These are phyloP conservation scores for Globisporangium iwayamae DNA, from an alignment of 352 stramenopile genomes.

Conservation along the genomic window DNA sequence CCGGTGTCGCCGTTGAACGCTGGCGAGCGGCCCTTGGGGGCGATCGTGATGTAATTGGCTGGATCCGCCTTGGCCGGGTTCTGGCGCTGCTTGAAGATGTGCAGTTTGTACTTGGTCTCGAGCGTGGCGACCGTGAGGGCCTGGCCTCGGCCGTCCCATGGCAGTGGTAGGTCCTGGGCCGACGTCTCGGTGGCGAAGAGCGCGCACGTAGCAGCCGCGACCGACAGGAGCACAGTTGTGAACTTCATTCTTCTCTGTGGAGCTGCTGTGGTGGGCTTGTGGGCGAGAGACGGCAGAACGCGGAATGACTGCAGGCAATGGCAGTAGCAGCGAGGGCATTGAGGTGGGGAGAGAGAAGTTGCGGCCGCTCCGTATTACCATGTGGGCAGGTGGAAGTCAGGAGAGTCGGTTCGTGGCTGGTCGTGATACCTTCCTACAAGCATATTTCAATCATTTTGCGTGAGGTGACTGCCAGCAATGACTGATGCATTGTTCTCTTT, in stretches of 20 bases:
- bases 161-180: conserved; percentile 29
- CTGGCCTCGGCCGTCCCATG: conserved; percentile 54
- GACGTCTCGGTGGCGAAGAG: conserved; percentile 10
- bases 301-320: not conserved
- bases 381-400: not conserved
- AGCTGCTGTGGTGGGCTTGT: not conserved
- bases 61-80: conserved; percentile 34
- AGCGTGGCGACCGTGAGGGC: conserved; percentile 53
- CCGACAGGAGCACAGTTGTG: conserved; percentile 14
- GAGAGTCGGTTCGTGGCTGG: conserved; percentile 2
- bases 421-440: not conserved
- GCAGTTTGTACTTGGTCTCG: conserved; percentile 52
- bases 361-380: not conserved
- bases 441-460: not conserved
- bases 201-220: conserved; percentile 12
- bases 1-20: conserved; percentile 61
- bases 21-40: conserved; percentile 29
- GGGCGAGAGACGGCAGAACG: not conserved
- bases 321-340: not conserved
- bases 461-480: not conserved
- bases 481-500: not conserved
- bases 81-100: conserved; percentile 66
- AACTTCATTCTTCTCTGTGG: conserved; percentile 13
- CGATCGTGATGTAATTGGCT: conserved; percentile 49
- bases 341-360: not conserved